Base-by-base conservation (phyloP, 2,329 filamentous ascomycete genomes). In the Zasmidium angulare region DNA sequence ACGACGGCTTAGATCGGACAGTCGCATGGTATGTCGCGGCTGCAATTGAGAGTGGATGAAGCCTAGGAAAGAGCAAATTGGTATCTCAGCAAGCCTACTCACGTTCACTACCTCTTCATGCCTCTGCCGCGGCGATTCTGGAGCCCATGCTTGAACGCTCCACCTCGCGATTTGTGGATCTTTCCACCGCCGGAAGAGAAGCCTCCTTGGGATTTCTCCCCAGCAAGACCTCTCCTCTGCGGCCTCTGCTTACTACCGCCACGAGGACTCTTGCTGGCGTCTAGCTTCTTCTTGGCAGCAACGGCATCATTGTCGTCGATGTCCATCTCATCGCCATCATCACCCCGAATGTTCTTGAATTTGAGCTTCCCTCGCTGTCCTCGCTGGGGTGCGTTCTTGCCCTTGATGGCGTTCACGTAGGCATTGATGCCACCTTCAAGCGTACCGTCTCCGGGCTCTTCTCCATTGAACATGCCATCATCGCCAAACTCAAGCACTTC, bases 341-440 rank as follows among this genome's bases (percentile, higher is more conserved):
- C 75, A 31, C 59, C 60, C 59, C 70, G 74, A 68, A 75, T 81
- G 74, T 82, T 81, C 55, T 81, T 82, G 69, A 87, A 84, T 75
- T 85, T 86, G 62, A 87, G 73, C 68, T 83, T 83, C 12, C 85
- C 84, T 67, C 81, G 81, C 69, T 85, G 83, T 36, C 84, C 84
- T 29, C 82, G 76, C 59, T 82, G 78, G 31, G 83, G 79, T 9
- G 84, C 82, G 68, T 86, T 82, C 22, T 82, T 81, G 21, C 85
- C 83, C 56, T 81, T 82, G 58, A 87, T 82, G 11, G 85, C 85
- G 48, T 81, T 80, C 47, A 86, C 79, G 68, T 87, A 86, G 23
- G 84, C 84, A 67, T 86, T 86, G 71, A 86, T 81, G 43, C 79
- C 79, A 19, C 74, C 77, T 62, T 81, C 79, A 22, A 81, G 71